phyloP scores from a whole-genome alignment of 169 alveolate genomes.

The Cryptosporidium parvum region DNA sequence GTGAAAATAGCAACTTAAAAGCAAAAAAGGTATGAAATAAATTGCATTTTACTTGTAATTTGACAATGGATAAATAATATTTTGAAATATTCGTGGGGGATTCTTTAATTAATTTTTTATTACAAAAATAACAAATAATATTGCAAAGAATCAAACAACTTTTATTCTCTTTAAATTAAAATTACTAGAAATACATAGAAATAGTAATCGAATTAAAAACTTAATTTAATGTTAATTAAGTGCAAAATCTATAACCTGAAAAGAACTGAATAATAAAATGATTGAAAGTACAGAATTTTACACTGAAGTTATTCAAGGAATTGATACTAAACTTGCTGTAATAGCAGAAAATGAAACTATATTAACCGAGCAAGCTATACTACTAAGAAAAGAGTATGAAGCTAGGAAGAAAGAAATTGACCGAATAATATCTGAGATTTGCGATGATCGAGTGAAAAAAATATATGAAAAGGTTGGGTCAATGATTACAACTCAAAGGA shows the following conservation, averaged over 20 bases:
- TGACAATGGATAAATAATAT: background rate
- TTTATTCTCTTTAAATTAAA: background rate
- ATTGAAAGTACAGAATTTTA: constrained; percentile 40
- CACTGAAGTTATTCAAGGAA: constrained; percentile 28
- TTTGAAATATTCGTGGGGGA: background rate
- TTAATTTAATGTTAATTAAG: too few species aligned
- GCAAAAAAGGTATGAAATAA: background rate
- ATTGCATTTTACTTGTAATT: background rate
- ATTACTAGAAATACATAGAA: background rate
- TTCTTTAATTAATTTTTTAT: too few species aligned
- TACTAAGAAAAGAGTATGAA: constrained; percentile 33
- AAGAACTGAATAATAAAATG: background rate
- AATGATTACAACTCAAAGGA: constrained; percentile 65
- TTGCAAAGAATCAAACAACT: background rate
- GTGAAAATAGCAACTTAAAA: background rate
- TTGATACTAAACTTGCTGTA: constrained; percentile 29
- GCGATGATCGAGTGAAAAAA: constrained; percentile 12
- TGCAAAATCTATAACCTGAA: too few species aligned
- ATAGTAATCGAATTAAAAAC: background rate
- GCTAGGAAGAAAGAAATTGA: constrained; percentile 53
- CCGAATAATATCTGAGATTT: constrained; percentile 17
- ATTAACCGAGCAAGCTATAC: constrained; percentile 45
- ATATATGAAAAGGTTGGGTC: constrained; percentile 45
- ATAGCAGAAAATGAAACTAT: constrained; percentile 49
- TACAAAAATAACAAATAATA: background rate